A percentile compares a stretch with the other conserved stretches of the same genome.
Conservation (phyloP, 2,329 filamentous ascomycete species). For the Colletotrichum shisoi region DNA sequence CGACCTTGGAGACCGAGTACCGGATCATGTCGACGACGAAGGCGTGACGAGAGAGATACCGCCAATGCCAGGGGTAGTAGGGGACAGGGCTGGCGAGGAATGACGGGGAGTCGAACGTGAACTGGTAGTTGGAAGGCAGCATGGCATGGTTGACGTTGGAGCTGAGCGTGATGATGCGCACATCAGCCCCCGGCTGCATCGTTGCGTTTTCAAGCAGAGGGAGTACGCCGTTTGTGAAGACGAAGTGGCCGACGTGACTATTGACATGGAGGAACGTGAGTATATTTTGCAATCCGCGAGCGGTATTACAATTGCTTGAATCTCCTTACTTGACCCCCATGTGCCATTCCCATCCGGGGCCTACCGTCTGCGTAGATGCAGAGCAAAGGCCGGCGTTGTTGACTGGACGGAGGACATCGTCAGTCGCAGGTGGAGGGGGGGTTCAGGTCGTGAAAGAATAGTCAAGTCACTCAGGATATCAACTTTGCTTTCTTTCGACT, state of each 20-base stretch:
- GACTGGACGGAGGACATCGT: conserved; percentile 31
- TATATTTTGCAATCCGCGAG: not conserved
- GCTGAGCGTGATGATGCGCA: conserved; percentile 42
- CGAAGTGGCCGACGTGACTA: conserved; percentile 45
- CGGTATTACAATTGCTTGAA: not conserved
- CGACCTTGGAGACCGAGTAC: conserved; percentile 43
- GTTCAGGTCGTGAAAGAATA: no score
- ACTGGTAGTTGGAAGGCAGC: conserved; percentile 39
- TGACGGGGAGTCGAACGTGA: conserved; percentile 40
- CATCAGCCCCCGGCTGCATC: conserved; percentile 38
- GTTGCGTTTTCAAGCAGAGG: conserved; percentile 43
- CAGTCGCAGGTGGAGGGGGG: not conserved
- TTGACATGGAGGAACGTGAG: conserved; percentile 4
- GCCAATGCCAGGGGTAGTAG: conserved; percentile 38
- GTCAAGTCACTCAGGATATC: conserved; percentile 43
- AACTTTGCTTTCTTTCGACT: conserved; percentile 41
- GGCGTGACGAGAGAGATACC: conserved; percentile 20
- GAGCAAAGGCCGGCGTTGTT: conserved; percentile 42
- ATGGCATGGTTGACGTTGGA: conserved; percentile 40
- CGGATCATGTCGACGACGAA: conserved; percentile 42
- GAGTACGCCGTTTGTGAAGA: conserved; percentile 43
- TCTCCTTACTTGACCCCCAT: conserved; percentile 42
- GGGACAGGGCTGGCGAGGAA: conserved; percentile 32
- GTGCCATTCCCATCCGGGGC: conserved; percentile 42
- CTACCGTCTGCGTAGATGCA: conserved; percentile 23